Evolutionary conservation across 2,329 filamentous ascomycete genomes (phyloP).

Genomic region (Phaeosphaeria sp.): DNA sequence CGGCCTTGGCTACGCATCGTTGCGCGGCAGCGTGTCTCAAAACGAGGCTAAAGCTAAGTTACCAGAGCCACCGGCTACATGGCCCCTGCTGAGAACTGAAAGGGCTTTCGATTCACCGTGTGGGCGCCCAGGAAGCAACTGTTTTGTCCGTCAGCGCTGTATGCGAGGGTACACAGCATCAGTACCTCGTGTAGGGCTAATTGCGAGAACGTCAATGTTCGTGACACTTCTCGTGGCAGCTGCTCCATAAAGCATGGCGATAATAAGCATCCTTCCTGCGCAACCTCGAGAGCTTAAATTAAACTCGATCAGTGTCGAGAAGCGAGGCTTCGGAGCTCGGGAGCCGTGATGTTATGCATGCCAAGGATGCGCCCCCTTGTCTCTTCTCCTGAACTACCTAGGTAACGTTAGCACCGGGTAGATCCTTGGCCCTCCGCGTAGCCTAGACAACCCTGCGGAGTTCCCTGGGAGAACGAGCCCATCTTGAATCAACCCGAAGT

Average conservation of each 20-base stretch:
- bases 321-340: neutral
- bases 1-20: neutral
- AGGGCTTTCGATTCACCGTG: neutral
- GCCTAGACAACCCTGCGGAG: neutral
- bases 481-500: neutral
- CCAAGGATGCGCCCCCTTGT: neutral
- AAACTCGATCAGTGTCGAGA: neutral
- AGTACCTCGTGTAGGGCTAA: neutral
- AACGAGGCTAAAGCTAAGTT: neutral
- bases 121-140: neutral
- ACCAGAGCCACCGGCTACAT: neutral
- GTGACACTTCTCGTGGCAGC: neutral
- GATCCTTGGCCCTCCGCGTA: neutral
- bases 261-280: neutral
- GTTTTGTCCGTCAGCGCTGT: neutral
- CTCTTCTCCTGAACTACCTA: neutral
- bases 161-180: neutral
- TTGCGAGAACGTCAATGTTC: neutral
- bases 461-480: neutral
- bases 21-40: neutral
- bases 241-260: neutral
- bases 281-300: neutral
- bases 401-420: neutral
- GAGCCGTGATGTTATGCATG: neutral
- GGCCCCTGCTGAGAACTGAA: neutral